These are phyloP conservation scores for Kappamyces sp. DNA, from an alignment of 192 early-diverging fungal species.

Conservation along the genomic window DNA sequence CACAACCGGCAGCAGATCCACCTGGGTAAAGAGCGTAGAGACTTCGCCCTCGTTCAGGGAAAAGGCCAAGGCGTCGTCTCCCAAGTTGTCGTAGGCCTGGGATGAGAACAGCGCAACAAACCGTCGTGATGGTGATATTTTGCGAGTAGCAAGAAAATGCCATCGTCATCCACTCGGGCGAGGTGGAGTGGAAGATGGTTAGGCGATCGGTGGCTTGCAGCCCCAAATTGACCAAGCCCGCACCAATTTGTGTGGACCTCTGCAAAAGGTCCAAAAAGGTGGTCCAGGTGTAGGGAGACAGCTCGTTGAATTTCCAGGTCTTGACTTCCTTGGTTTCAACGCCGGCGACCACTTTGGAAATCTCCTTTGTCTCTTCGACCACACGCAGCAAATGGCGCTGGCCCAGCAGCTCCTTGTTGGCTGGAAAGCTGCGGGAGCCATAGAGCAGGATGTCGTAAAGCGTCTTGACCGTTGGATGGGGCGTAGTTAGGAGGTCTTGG, in stretches of 20 bases:
- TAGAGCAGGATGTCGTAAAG: slow-evolving; percentile 57
- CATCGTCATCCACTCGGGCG: slow-evolving; percentile 55
- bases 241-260: slow-evolving; percentile 52
- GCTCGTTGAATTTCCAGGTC: slow-evolving; percentile 75
- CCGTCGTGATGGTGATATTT: slow-evolving; percentile 66
- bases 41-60: slow-evolving; percentile 81
- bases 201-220: slow-evolving; percentile 36
- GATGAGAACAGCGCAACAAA: no score
- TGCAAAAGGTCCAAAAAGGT: slow-evolving; percentile 63
- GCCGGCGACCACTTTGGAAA: slow-evolving; percentile 57
- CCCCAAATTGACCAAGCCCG: slow-evolving; percentile 69
- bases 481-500: not conserved
- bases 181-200: slow-evolving; percentile 39
- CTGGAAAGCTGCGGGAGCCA: slow-evolving; percentile 44
- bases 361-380: slow-evolving; percentile 71
- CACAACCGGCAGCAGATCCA: slow-evolving; percentile 61
- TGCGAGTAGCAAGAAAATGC: slow-evolving; percentile 63
- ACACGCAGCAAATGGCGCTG: slow-evolving; percentile 58
- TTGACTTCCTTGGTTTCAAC: slow-evolving; percentile 63
- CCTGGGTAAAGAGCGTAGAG: slow-evolving; percentile 63
- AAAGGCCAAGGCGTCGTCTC: slow-evolving; percentile 72
- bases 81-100: slow-evolving; percentile 63
- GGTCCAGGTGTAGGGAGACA: slow-evolving; percentile 70
- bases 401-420: slow-evolving; percentile 61
- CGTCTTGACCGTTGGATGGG: slow-evolving; percentile 46